Percentiles rank a stretch among this genome's conserved stretches.
Conservation (phyloP, 306 rosid genomes). For the Prosopis cineraria region DNA sequence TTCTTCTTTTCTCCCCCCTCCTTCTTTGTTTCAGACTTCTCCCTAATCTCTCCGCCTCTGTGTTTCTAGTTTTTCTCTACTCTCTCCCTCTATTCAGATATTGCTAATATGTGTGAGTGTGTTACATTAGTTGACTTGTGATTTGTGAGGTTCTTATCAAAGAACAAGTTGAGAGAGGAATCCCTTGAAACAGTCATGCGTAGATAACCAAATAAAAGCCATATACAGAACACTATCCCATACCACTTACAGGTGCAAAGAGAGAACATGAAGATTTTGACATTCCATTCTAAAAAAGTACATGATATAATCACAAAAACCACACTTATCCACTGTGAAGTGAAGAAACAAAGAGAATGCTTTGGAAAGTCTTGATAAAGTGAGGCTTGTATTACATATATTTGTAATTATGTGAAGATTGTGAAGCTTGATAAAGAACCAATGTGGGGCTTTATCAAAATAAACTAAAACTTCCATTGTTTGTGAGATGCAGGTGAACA, state of each 20-base stretch:
- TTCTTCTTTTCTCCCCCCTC: too few relatives aligned
- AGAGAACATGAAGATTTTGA: not conserved
- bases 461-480: not conserved
- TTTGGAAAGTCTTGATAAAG: not conserved
- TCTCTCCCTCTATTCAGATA: too few relatives aligned
- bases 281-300: not conserved
- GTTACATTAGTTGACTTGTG: too few relatives aligned
- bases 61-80: too few relatives aligned
- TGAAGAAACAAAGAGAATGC: not conserved
- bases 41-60: too few relatives aligned
- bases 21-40: too few relatives aligned
- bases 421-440: not conserved
- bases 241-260: not conserved
- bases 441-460: not conserved
- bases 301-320: not conserved
- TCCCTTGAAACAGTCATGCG: too few relatives aligned
- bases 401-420: not conserved
- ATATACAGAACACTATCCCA: too few relatives aligned
- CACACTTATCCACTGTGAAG: not conserved
- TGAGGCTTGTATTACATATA: not conserved
- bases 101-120: too few relatives aligned
- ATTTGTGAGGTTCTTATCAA: not conserved
- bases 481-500: constrained; percentile 53
- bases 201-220: too few relatives aligned
- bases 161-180: not conserved